Conservation (phyloP, 2,329 filamentous ascomycete genomes). For the Talaromyces sp. region DNA sequence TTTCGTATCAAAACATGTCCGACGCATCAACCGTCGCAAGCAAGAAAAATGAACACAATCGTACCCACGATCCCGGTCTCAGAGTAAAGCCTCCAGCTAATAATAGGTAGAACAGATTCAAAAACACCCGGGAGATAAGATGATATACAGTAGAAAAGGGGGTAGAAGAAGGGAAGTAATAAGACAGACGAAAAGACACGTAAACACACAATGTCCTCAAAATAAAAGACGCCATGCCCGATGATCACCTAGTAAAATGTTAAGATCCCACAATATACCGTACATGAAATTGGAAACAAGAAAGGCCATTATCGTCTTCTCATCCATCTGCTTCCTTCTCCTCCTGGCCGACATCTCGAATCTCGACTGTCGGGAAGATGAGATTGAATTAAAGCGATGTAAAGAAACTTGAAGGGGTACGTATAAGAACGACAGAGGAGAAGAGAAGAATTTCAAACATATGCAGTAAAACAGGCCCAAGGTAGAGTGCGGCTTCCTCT, state of each 20-base stretch:
- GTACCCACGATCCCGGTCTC: neutral
- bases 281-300: conserved; percentile 4
- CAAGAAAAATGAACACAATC: neutral
- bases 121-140: neutral
- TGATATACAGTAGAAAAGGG: neutral
- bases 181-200: neutral
- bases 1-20: conserved; percentile 1
- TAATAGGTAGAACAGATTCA: neutral
- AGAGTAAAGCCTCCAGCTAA: neutral
- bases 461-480: conserved; percentile 10
- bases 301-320: neutral
- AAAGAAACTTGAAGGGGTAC: neutral
- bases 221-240: conserved; percentile 14
- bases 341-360: conserved; percentile 10
- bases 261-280: conserved; percentile 11
- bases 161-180: neutral
- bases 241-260: conserved; percentile 14
- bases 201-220: conserved; percentile 2
- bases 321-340: conserved; percentile 6
- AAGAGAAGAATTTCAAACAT: conserved; percentile 4
- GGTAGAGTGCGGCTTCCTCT: neutral
- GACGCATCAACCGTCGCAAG: neutral
- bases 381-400: neutral
- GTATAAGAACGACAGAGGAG: conserved; percentile 16
- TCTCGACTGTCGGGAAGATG: neutral